phyloP scores from a whole-genome alignment of 371 early-diverging fungal species.

The Saksenaea oblongispora region DNA sequence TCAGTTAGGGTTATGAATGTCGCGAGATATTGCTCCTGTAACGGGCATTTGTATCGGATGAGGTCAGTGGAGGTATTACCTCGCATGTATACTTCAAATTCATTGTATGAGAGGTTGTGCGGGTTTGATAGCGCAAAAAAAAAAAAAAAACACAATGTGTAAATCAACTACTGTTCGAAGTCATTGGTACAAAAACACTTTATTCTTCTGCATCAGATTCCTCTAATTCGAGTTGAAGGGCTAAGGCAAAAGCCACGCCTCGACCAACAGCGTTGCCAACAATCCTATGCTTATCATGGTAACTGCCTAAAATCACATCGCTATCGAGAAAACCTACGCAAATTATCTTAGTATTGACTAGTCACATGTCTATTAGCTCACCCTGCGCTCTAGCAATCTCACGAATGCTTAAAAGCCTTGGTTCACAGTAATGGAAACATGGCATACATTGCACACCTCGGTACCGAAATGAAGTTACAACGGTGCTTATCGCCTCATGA shows the following conservation, averaged over 20 bases:
- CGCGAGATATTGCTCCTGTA: too few species aligned
- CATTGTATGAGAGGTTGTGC: too few species aligned
- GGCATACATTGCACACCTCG: not conserved
- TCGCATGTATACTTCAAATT: too few species aligned
- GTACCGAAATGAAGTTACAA: not conserved
- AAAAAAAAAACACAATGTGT: too few species aligned
- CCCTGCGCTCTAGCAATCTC: conserved; percentile 10
- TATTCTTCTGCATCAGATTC: not conserved
- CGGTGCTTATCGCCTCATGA: not conserved
- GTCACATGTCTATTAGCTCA: not conserved
- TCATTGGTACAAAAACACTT: too few species aligned
- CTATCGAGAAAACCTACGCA: conserved; percentile 12
- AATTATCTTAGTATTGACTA: not conserved
- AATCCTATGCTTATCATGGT: conserved; percentile 7
- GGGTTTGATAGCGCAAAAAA: too few species aligned
- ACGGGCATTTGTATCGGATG: too few species aligned
- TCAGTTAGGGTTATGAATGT: too few species aligned
- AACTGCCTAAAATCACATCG: conserved; percentile 12
- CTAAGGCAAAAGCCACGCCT: conserved; percentile 11
- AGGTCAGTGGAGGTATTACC: too few species aligned
- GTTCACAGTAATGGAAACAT: not conserved
- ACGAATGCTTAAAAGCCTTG: conserved; percentile 2
- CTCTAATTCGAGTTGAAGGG: not conserved
- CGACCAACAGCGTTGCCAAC: conserved; percentile 15
- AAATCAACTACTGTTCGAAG: too few species aligned